These are phyloP conservation scores for Saccharomycopsis sp. DNA, from an alignment of 805 yeast species.

Conservation along the genomic window DNA sequence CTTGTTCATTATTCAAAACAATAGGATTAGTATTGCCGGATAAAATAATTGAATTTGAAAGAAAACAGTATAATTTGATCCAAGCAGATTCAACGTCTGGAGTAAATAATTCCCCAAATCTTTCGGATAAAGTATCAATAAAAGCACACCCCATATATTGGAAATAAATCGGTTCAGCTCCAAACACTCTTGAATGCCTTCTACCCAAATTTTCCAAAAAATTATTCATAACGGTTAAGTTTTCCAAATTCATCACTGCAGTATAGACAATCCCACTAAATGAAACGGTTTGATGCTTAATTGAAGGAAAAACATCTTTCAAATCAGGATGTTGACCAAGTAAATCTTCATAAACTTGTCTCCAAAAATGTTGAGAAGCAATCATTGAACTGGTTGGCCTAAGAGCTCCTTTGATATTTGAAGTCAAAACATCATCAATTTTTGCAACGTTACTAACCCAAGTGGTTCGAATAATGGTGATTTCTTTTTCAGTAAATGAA, in stretches of 20 bases:
- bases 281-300: conserved; percentile 48
- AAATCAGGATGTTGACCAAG: conserved; percentile 35
- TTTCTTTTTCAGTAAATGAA: conserved; percentile 8
- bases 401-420: not conserved
- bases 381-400: conserved; percentile 21
- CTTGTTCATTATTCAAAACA: not conserved
- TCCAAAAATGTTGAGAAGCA: conserved; percentile 38
- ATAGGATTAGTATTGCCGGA: conserved; percentile 4
- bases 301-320: conserved; percentile 41
- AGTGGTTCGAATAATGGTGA: conserved; percentile 12
- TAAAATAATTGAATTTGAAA: conserved; percentile 20
- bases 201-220: conserved; percentile 42
- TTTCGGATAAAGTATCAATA: conserved; percentile 42
- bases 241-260: conserved; percentile 42
- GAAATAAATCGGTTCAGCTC: conserved; percentile 42
- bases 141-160: conserved; percentile 52
- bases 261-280: conserved; percentile 50
- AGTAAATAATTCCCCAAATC: conserved; percentile 25
- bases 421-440: conserved; percentile 1
- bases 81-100: conserved; percentile 19
- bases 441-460: conserved; percentile 14
- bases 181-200: conserved; percentile 43
- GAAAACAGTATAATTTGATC: conserved; percentile 22
- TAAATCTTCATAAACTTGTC: conserved; percentile 43
- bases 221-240: conserved; percentile 36